A percentile compares a stretch with the other conserved stretches of the same genome.
phyloP scores from a whole-genome alignment of 306 rosid species.

The Albizia julibrissin region DNA sequence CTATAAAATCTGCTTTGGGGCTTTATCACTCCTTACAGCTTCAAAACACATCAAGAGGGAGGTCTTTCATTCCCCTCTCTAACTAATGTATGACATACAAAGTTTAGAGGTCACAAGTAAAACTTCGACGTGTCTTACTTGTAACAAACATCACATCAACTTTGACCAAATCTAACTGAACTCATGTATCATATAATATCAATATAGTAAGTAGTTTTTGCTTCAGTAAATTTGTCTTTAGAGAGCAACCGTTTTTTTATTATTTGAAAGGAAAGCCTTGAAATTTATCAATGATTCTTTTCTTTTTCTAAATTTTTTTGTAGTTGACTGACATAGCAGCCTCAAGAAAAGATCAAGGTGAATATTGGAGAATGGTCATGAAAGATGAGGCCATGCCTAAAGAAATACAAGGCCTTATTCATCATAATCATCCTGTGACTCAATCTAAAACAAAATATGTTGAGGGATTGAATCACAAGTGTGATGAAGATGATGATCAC shows the following conservation, averaged over 20 bases:
- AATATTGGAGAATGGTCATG: conserved; percentile 32
- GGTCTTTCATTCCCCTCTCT: no score
- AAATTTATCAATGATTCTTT: background rate
- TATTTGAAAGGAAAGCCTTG: background rate
- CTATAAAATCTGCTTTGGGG: no score
- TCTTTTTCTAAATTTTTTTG: background rate
- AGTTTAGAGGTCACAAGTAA: no score
- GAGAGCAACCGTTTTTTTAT: background rate
- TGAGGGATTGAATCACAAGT: background rate
- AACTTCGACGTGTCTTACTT: no score
- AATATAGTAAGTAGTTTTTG: background rate
- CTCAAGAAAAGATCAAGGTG: conserved; percentile 18
- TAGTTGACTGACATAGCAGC: conserved; percentile 15
- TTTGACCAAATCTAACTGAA: no score
- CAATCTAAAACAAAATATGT: no score
- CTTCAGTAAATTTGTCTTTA: background rate
- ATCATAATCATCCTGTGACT: background rate
- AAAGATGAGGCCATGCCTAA: conserved; percentile 25
- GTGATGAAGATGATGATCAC: background rate
- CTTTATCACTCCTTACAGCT: no score
- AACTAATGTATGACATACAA: no score
- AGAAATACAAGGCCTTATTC: conserved; percentile 11
- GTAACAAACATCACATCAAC: no score
- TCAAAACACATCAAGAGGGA: no score
- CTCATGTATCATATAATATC: no score